These are phyloP conservation scores for Musa itinerans DNA, from an alignment of 176 grass and related monocot species.

Conservation along the genomic window DNA sequence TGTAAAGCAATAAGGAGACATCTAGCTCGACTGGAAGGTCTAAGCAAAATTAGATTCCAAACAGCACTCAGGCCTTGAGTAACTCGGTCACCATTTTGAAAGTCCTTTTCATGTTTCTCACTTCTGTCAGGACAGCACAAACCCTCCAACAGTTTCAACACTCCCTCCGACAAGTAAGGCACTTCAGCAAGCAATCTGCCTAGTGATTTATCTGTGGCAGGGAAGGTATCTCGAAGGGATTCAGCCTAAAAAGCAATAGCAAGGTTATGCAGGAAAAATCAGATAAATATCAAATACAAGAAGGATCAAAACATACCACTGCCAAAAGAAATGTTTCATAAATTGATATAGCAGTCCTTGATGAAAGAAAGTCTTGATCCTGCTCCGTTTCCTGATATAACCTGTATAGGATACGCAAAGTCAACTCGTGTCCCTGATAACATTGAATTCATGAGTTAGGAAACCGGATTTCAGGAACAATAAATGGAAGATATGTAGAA, in stretches of 20 bases:
- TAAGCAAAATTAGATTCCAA: slow-evolving; percentile 88
- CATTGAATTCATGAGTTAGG: slow-evolving; percentile 32
- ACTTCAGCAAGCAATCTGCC: slow-evolving; percentile 82
- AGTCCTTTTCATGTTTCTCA: slow-evolving; percentile 76
- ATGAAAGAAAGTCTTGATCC: slow-evolving; percentile 93
- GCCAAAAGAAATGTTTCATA: slow-evolving; percentile 87
- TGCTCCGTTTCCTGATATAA: slow-evolving; percentile 85
- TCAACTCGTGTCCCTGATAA: slow-evolving; percentile 92
- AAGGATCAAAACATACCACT: slow-evolving; percentile 39
- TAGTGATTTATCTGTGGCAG: slow-evolving; percentile 85
- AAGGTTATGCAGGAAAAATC: slow-evolving; percentile 1
- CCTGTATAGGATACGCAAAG: slow-evolving; percentile 83
- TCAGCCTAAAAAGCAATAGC: slow-evolving; percentile 38
- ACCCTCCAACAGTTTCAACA: slow-evolving; percentile 69
- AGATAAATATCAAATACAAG: neutral
- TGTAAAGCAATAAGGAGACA: slow-evolving; percentile 94
- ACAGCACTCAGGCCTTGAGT: slow-evolving; percentile 93
- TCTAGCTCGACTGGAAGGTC: slow-evolving; percentile 61
- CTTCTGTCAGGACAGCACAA: slow-evolving; percentile 72
- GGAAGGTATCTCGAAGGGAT: slow-evolving; percentile 74
- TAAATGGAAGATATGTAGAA: neutral
- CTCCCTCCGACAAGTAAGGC: slow-evolving; percentile 75
- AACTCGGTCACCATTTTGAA: slow-evolving; percentile 68
- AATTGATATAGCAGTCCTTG: slow-evolving; percentile 95
- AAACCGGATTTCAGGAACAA: slow-evolving; percentile 10